Evolutionary conservation across 2,329 filamentous ascomycete genomes (phyloP), one percentile per base, ranked within the genome.

Genomic region (Aspergillus sp.): DNA sequence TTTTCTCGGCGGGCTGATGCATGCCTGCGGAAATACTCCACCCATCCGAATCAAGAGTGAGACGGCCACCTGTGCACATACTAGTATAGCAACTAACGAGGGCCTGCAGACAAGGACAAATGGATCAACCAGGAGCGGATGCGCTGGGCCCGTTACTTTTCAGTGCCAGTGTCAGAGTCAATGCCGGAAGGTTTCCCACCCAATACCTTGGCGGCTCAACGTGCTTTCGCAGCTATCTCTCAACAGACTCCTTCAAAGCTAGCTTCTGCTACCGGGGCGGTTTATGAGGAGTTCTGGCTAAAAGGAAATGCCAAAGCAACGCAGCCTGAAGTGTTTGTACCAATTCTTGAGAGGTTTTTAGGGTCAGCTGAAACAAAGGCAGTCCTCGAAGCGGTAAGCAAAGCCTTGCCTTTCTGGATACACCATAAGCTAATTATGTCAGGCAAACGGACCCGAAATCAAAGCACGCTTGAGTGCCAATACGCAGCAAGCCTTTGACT

Each of bases 1-100:
- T 53, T 80, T 87, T 52, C 76, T 87, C 0, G 83, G 83, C 4
- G 84, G 84, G 0, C 69, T 87, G 52, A 85, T 87, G 79, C 80
- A 86, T 55, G 70, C 73, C 0, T 83, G 80, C 66, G 77, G 76
- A 27, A 86, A 86, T 64, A 78, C 65, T 2, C 67, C 85, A 1
- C 85, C 85, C 1, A 72, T 86, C 24, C 68, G 72, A 3, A 80
- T 87, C 67, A 85, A 82, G 60, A 86, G 82, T 84, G 69, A 49
- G 73, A 57, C 33, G 24, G 7, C n/a, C 46, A 12, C 6, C n/a
- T 48, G 31, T 55, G 12, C 23, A 24, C 14, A 17, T 31, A 21
- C 14, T 21, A 24, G 23, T 33, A 50, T 39, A 23, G 21, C 14
- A 51, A 31, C 40, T 47, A 40, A 47, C 24, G 15, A 12, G 51